A percentile compares a stretch with the other conserved stretches of the same genome.
Evolutionary conservation across 2,329 filamentous ascomycete genomes (phyloP).

Genomic region (Stagonosporopsis chrysanthemi): DNA sequence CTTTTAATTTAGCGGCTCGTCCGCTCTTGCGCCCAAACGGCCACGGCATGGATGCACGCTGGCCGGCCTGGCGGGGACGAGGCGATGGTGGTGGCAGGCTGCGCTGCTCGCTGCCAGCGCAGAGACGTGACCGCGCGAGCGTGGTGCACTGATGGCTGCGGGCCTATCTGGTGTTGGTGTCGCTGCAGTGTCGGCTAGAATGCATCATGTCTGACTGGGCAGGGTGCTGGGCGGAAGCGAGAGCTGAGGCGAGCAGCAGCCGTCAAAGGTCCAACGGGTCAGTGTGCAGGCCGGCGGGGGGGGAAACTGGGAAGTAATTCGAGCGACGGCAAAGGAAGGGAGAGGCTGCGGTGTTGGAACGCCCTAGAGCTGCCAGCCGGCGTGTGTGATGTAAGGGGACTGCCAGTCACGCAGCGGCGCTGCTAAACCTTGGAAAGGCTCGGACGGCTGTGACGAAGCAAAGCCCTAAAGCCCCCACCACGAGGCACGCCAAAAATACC

Average conservation of each 20-base stretch:
- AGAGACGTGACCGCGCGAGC: conserved; percentile 34
- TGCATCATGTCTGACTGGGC: conserved; percentile 28
- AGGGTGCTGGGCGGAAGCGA: conserved; percentile 18
- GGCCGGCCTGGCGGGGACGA: conserved; percentile 13
- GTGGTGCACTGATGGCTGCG: conserved; percentile 19
- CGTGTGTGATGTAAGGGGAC: conserved; percentile 24
- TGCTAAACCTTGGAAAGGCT: conserved; percentile 24
- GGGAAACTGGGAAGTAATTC: conserved; percentile 16
- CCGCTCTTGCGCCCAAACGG: conserved; percentile 79
- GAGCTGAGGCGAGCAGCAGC: conserved; percentile 10
- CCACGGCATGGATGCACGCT: conserved; percentile 71
- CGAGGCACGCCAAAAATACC: conserved; percentile 32
- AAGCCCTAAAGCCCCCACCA: conserved; percentile 23
- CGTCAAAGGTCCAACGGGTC: conserved; percentile 5
- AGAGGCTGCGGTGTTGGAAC: conserved; percentile 12
- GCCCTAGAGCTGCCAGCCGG: conserved; percentile 17
- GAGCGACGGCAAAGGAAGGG: conserved; percentile 18
- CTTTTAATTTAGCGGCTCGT: conserved; percentile 64
- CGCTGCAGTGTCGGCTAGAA: conserved; percentile 26
- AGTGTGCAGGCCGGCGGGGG: conserved; percentile 11
- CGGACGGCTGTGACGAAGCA: conserved; percentile 25
- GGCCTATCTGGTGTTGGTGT: conserved; percentile 21
- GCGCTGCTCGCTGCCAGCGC: conserved; percentile 19
- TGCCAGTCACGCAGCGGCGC: conserved; percentile 16
- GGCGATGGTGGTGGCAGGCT: conserved; percentile 7